phyloP scores from a whole-genome alignment of 352 stramenopile genomes.

The Globisporangium emineosum region DNA sequence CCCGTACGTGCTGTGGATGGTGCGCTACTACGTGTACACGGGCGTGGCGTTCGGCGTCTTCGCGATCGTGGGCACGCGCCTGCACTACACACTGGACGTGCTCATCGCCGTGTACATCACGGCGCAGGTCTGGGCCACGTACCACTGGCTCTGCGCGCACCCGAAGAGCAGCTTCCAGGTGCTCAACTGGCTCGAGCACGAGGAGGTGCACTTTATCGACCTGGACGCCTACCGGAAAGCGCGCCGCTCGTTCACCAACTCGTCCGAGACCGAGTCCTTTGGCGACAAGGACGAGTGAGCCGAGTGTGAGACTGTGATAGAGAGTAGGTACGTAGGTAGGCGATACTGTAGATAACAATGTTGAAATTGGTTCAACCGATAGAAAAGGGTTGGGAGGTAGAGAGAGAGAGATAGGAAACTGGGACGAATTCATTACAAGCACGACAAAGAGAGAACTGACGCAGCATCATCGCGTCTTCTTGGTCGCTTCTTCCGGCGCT shows the following conservation, averaged over 20 bases:
- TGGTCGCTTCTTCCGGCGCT: constrained; percentile 19
- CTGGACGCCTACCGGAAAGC: constrained; percentile 77
- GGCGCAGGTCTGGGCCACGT: constrained; percentile 79
- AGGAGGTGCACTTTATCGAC: constrained; percentile 78
- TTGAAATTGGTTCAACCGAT: constrained; percentile 4
- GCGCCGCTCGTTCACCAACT: constrained; percentile 46
- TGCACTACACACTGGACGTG: constrained; percentile 87
- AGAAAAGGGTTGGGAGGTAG: constrained; percentile 7
- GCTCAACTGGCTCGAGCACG: constrained; percentile 81
- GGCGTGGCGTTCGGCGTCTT: constrained; percentile 66
- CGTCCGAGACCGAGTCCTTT: constrained; percentile 18
- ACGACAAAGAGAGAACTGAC: background rate
- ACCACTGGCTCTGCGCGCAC: constrained; percentile 77
- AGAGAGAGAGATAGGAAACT: constrained; percentile 1
- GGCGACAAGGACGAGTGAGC: constrained; percentile 14
- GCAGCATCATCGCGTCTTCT: constrained; percentile 35
- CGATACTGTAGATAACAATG: background rate
- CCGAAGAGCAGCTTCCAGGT: constrained; percentile 56
- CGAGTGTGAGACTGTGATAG: background rate
- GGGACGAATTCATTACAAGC: background rate
- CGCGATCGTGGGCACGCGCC: constrained; percentile 77
- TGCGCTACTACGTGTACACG: constrained; percentile 77
- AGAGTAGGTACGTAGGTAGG: background rate
- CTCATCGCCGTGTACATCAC: constrained; percentile 88
- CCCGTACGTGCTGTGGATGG: constrained; percentile 72